A percentile compares a stretch with the other conserved stretches of the same genome.
Conservation (phyloP, 2,329 filamentous ascomycete genomes). For the Beauveria medogensis region DNA sequence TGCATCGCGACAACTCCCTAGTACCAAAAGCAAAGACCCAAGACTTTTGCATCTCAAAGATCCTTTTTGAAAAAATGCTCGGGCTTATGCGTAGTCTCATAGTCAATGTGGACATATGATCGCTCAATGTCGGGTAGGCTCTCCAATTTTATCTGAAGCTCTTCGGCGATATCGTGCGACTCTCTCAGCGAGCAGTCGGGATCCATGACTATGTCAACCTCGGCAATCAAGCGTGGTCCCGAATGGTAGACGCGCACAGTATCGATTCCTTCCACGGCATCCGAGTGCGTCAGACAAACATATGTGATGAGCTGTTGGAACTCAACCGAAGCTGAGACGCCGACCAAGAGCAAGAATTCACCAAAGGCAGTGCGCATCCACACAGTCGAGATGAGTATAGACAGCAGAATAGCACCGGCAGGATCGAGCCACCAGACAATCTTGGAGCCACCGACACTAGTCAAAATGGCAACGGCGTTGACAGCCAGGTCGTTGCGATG, state of each 20-base stretch:
- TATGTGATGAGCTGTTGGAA: conserved; percentile 94
- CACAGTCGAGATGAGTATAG: conserved; percentile 64
- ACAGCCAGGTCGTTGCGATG: conserved; percentile 96
- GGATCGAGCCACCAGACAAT: conserved; percentile 93
- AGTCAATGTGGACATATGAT: conserved; percentile 95
- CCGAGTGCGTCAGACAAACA: conserved; percentile 78
- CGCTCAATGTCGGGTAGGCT: conserved; percentile 84
- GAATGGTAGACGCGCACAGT: conserved; percentile 92
- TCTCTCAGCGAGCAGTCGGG: conserved; percentile 61
- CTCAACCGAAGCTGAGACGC: conserved; percentile 75
- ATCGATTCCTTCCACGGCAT: conserved; percentile 75
- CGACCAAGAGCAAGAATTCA: conserved; percentile 87
- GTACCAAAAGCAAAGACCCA: not conserved
- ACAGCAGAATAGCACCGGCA: conserved; percentile 78
- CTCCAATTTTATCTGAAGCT: conserved; percentile 89
- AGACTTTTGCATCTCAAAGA: conserved; percentile 26
- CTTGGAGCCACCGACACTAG: conserved; percentile 83
- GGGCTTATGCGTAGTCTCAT: conserved; percentile 90
- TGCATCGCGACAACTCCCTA: not conserved
- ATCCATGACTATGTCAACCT: conserved; percentile 95
- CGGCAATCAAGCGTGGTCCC: conserved; percentile 80
- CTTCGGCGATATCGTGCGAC: conserved; percentile 90
- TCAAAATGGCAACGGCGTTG: conserved; percentile 88
- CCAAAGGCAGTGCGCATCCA: conserved; percentile 81
- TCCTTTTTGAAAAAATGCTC: conserved; percentile 65